phyloP scores from a whole-genome alignment of 257 asterid genomes.

The Perilla frutescens region DNA sequence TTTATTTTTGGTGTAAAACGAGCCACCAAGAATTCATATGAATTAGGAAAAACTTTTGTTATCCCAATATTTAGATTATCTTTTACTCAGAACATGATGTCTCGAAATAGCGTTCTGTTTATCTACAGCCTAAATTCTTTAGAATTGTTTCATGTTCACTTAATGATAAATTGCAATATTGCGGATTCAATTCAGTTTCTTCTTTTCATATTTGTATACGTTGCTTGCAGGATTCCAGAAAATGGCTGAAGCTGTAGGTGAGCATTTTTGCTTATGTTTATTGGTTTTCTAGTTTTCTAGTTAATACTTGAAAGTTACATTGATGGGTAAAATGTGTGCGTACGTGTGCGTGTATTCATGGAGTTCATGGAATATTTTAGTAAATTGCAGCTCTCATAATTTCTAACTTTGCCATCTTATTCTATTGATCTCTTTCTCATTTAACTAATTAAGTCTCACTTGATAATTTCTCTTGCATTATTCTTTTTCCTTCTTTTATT shows the following conservation, averaged over 20 bases:
- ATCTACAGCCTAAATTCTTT: no score
- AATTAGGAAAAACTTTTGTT: no score
- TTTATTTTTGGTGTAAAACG: no score
- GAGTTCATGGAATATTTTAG: neutral
- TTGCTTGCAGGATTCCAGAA: conserved; percentile 5
- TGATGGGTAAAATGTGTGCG: neutral
- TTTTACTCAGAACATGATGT: no score
- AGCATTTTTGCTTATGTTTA: conserved; percentile 31
- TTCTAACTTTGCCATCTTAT: neutral
- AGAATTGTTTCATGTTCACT: no score
- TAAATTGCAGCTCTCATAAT: neutral
- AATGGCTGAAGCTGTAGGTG: conserved; percentile 59
- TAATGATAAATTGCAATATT: no score
- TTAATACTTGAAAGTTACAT: neutral
- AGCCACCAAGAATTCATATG: no score
- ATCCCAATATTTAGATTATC: no score
- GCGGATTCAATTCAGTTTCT: no score
- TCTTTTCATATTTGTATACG: neutral
- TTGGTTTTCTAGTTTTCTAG: neutral
- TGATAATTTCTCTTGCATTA: neutral
- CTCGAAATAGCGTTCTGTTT: no score
- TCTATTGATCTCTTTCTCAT: neutral
- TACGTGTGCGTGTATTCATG: neutral
- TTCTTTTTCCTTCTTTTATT: neutral
- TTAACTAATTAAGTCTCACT: neutral